Evolutionary conservation across 2,329 filamentous ascomycete species (phyloP).

Genomic region (Nothomitra cinnamomea): DNA sequence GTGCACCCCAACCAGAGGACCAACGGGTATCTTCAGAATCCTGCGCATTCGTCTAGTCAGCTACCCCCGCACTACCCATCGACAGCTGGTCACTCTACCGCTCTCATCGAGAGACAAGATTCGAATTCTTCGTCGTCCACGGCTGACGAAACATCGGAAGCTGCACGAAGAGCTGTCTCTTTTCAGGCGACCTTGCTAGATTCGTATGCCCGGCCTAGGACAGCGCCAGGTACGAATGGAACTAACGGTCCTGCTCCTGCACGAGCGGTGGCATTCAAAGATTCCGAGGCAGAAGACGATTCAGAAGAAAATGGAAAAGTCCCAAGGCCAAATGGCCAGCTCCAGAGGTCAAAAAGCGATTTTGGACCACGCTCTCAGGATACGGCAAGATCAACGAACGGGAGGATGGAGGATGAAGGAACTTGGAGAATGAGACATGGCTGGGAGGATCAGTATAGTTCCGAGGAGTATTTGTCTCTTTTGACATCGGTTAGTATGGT

Average conservation of each 20-base stretch:
- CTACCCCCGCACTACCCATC: slow-evolving; percentile 1
- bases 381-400: slow-evolving; percentile 13
- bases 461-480: slow-evolving; percentile 72
- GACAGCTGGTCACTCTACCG: not conserved
- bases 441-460: slow-evolving; percentile 84
- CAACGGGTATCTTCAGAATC: not conserved
- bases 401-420: slow-evolving; percentile 28
- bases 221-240: not conserved
- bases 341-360: slow-evolving; percentile 28
- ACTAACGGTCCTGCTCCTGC: not conserved
- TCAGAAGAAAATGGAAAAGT: not conserved
- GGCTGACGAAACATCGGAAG: not conserved
- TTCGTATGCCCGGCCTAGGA: not conserved
- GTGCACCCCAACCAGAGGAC: slow-evolving; percentile 1
- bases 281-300: slow-evolving; percentile 1
- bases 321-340: not conserved
- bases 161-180: not conserved
- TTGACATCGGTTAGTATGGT: slow-evolving; percentile 53
- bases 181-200: not conserved
- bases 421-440: slow-evolving; percentile 56
- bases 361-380: slow-evolving; percentile 24
- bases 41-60: not conserved
- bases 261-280: not conserved
- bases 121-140: not conserved
- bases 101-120: slow-evolving; percentile 2